Evolutionary conservation across 805 yeast genomes (phyloP), one percentile per base, ranked within the genome.

Genomic region (Pichia rugopelliculosa): DNA sequence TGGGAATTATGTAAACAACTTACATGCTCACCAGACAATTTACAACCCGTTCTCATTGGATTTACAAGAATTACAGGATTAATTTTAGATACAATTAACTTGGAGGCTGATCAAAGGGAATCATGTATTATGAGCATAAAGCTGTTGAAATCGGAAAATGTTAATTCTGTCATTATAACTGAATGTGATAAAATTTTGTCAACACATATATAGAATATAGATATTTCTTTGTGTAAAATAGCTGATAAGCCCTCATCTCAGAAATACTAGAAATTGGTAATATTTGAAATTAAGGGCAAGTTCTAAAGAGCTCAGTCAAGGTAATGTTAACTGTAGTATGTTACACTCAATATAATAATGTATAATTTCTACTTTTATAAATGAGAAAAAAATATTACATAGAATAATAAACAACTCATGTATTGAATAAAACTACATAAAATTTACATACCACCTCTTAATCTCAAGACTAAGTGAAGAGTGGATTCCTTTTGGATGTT

Each of bases 401-500:
- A n/a, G n/a, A n/a, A n/a, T n/a, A n/a, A n/a, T n/a, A 18, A 41
- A 18, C 23, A 36, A 46, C 42, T 34, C 18, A 68, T 65, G 42
- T 64, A 57, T 36, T 68, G 64, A 54, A 63, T 65, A 53, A 64
- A 68, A 51, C 66, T 67, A 37, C 66, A 59, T 71, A 71, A 66
- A 64, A 20, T 26, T 41, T 41, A 20, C 41, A 27, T 62, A 77
- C 96, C 96, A 79, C 98, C 98, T 80, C 97, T 87, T 72, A 91
- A 86, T 82, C 97, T 89, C 60, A 91, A 78, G 59, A 91, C 98
- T 77, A 91, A 82, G 74, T 91, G 96, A 48, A 90, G 74, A 54
- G 97, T 90, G 56, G 96, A 88, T 76, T 90, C 97, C 80, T 90
- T 90, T 77, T 89, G 96, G 72, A 90, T 90, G 85, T 90, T 90